Evolutionary conservation across 2,329 filamentous ascomycete species (phyloP), one percentile per base, ranked within the genome.

Genomic region (Cordyceps tenuipes): DNA sequence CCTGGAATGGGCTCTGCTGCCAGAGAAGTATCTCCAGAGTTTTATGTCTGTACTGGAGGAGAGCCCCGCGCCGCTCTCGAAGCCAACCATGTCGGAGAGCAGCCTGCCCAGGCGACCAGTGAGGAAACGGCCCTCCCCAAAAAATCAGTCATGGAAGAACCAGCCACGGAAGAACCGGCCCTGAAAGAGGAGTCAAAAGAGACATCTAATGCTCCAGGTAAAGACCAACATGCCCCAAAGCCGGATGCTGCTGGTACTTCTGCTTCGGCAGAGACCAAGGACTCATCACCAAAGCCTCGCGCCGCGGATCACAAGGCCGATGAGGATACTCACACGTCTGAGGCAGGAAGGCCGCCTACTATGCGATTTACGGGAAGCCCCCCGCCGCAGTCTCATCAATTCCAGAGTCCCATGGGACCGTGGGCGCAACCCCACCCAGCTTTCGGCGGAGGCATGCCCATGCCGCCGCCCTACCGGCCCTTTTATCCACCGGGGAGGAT

Each of bases 1-100:
- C 26, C 50, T 7, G 23, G 12, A 13, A 46, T 53, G 49, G 43
- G 23, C 12, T 23, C 36, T 2, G n/a, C 41, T 17, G 5, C 41
- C 29, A 36, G 23, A 29, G 57, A 53, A 31, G 57, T 53, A 10
- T 48, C 57, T 12, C 49, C 57, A 10, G 57, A 59, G 26, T 59
- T 29, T 41, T 47, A 48, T 48, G 12, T 15, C 9, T 26, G 34
- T 9, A 47, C 17, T 8, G 57, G 26, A 48, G 23, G 29, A 15
- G 49, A 48, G 15, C 12, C 43, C 31, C 49, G 17, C 19, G 23
- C 29, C 12, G 10, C 29, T 7, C 10, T 10, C 15, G 43, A 59
- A 23, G 23, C 49, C 6, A 41, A 6, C 15, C 29, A 13, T 12
- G 34, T 3, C 29, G 41, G 41, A 13, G 57, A n/a, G 39, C 39